phyloP scores from a whole-genome alignment of 192 early-diverging fungal genomes.

The Diversispora eburnea region DNA sequence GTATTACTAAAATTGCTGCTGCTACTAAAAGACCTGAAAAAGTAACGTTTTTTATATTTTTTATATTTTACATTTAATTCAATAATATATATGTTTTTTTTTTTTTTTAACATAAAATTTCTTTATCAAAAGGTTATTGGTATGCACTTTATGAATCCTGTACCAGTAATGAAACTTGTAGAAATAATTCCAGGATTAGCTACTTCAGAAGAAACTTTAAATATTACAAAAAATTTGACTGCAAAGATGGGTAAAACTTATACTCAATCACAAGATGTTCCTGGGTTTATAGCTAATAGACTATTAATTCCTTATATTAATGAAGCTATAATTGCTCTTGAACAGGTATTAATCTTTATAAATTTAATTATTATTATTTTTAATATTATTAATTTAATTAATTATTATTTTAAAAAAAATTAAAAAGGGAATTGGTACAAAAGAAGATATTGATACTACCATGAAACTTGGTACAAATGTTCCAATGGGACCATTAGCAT shows the following conservation, averaged over 20 bases:
- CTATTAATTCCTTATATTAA: slow-evolving; percentile 99
- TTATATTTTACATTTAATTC: not conserved
- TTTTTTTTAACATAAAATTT: not conserved
- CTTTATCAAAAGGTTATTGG: slow-evolving; percentile 71
- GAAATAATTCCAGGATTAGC: slow-evolving; percentile 95
- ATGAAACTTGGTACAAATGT: slow-evolving; percentile 97
- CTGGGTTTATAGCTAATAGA: slow-evolving; percentile 97
- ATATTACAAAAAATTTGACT: slow-evolving; percentile 72
- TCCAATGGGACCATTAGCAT: slow-evolving; percentile 95
- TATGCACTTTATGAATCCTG: slow-evolving; percentile 99
- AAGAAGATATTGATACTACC: slow-evolving; percentile 96
- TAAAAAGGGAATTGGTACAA: slow-evolving; percentile 75
- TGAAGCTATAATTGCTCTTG: slow-evolving; percentile 84
- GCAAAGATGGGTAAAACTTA: slow-evolving; percentile 90
- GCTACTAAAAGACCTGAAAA: slow-evolving; percentile 76
- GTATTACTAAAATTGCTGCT: slow-evolving; percentile 95
- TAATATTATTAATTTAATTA: not conserved
- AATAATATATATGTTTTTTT: no score
- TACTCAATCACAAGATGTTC: slow-evolving; percentile 82
- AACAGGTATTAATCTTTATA: slow-evolving; percentile 53
- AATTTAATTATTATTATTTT: slow-evolving; percentile 20
- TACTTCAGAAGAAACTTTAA: slow-evolving; percentile 68
- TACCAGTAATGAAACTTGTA: slow-evolving; percentile 94
- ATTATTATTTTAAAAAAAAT: not conserved
- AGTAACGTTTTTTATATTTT: slow-evolving; percentile 26